Conservation (phyloP, 495 filamentous ascomycete species). For the Hypoxylon fuscum region DNA sequence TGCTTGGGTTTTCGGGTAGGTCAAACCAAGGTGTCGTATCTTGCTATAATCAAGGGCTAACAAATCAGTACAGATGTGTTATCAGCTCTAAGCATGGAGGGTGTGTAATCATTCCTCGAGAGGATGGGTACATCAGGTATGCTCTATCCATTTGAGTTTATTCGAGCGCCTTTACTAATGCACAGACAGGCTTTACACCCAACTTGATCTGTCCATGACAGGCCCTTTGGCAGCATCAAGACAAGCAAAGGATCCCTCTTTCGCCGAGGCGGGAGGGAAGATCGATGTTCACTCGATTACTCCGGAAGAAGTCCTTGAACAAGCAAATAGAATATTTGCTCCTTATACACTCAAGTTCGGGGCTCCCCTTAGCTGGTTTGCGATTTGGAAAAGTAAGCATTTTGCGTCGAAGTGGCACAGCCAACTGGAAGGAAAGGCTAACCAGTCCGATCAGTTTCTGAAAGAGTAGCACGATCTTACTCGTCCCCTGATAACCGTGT, state of each 20-base stretch:
- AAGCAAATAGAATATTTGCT: slow-evolving; percentile 50
- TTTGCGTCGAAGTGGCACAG: not conserved
- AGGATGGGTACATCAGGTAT: slow-evolving; percentile 49
- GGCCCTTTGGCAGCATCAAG: slow-evolving; percentile 31
- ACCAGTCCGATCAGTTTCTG: slow-evolving; percentile 31
- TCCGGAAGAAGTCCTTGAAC: slow-evolving; percentile 48
- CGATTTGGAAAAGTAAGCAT: slow-evolving; percentile 50
- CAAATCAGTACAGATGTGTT: slow-evolving; percentile 14
- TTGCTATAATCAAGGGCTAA: not conserved
- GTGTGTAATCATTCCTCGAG: slow-evolving; percentile 50
- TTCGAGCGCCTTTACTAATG: not conserved
- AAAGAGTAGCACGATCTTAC: slow-evolving; percentile 47
- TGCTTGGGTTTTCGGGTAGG: slow-evolving; percentile 47
- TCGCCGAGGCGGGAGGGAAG: slow-evolving; percentile 41
- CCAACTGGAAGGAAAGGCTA: not conserved
- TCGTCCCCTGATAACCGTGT: slow-evolving; percentile 47
- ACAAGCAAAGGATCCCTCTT: slow-evolving; percentile 35
- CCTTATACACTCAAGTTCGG: slow-evolving; percentile 50
- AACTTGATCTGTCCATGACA: slow-evolving; percentile 35
- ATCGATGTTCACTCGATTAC: slow-evolving; percentile 48
- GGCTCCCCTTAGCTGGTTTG: slow-evolving; percentile 49
- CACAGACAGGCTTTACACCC: slow-evolving; percentile 27
- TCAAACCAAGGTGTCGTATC: not conserved
- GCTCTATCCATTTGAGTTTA: not conserved
- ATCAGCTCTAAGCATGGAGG: slow-evolving; percentile 48